phyloP scores from a whole-genome alignment of 768 basidiomycete species.

The Tricholoma matsutake region DNA sequence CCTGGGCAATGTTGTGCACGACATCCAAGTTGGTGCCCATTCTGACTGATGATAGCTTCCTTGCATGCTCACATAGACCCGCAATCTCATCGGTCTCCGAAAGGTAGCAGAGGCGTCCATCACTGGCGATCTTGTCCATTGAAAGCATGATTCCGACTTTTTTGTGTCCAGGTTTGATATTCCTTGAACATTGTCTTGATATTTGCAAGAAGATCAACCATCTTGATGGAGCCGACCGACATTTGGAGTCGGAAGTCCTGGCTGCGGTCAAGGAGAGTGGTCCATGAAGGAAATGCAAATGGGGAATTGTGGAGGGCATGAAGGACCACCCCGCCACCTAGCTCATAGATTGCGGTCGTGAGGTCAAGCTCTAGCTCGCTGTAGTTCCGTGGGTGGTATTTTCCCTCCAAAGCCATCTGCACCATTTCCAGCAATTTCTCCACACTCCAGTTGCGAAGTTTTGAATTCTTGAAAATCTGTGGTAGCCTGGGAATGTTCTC shows the following conservation, averaged over 20 bases:
- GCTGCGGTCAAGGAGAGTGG: slow-evolving; percentile 14
- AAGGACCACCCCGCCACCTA: slow-evolving; percentile 27
- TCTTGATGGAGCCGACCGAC: slow-evolving; percentile 7
- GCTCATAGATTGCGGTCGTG: slow-evolving; percentile 20
- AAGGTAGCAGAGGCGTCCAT: not conserved
- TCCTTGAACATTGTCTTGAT: slow-evolving; percentile 21
- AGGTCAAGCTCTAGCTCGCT: slow-evolving; percentile 25
- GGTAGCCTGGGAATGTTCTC: slow-evolving; percentile 24
- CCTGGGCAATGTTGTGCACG: too few species aligned
- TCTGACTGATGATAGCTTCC: too few species aligned
- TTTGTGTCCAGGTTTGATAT: not conserved
- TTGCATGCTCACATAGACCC: too few species aligned
- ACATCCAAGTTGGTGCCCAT: too few species aligned
- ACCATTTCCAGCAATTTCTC: slow-evolving; percentile 14
- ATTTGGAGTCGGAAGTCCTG: slow-evolving; percentile 14
- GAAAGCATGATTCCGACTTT: not conserved
- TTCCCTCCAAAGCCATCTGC: slow-evolving; percentile 11
- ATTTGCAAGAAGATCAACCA: slow-evolving; percentile 22
- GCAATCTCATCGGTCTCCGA: too few species aligned
- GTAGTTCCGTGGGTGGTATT: slow-evolving; percentile 22
- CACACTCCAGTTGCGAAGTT: slow-evolving; percentile 10
- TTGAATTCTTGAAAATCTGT: slow-evolving; percentile 22
- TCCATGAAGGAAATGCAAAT: slow-evolving; percentile 19
- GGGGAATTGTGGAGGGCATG: slow-evolving; percentile 25
- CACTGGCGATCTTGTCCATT: not conserved